Percentiles rank a stretch among this genome's conserved stretches.
These are phyloP conservation scores for Penium margaritaceum DNA, from an alignment of 139 green algal species.

Conservation along the genomic window DNA sequence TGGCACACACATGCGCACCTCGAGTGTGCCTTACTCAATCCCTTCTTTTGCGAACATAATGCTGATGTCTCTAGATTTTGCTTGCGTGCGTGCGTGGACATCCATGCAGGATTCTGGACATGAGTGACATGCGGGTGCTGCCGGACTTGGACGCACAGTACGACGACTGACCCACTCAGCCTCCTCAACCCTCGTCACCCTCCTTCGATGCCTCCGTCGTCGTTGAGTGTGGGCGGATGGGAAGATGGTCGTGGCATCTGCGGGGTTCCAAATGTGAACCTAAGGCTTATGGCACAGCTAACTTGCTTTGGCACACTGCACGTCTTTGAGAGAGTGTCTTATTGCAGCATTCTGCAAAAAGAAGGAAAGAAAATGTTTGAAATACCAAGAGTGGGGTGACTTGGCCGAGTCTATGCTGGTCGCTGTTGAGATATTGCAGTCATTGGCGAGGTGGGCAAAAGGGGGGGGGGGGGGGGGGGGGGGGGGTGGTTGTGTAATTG, in stretches of 20 bases:
- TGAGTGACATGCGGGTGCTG: constrained; percentile 1
- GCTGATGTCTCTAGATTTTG: background rate
- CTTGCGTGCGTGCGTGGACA: too few species aligned
- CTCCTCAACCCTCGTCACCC: background rate
- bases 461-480: too few species aligned
- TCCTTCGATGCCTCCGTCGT: background rate
- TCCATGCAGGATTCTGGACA: constrained; percentile 9
- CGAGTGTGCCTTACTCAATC: background rate
- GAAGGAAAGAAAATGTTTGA: background rate
- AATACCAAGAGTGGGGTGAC: background rate
- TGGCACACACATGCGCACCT: background rate
- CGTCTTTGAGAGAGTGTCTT: too few species aligned
- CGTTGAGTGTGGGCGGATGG: background rate
- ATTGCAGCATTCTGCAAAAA: too few species aligned
- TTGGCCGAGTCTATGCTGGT: background rate
- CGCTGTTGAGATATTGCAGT: background rate
- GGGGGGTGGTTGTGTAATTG: too few species aligned
- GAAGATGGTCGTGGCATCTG: background rate
- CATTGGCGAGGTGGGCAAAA: background rate
- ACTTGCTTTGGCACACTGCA: background rate
- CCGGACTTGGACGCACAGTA: background rate
- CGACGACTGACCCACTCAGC: too few species aligned
- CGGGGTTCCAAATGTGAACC: background rate
- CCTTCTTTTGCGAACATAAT: background rate
- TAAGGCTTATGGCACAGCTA: background rate